Percentiles rank a stretch among this genome's conserved stretches.
Conservation (phyloP, 192 early-diverging fungal species). For the Backusella australiensis region DNA sequence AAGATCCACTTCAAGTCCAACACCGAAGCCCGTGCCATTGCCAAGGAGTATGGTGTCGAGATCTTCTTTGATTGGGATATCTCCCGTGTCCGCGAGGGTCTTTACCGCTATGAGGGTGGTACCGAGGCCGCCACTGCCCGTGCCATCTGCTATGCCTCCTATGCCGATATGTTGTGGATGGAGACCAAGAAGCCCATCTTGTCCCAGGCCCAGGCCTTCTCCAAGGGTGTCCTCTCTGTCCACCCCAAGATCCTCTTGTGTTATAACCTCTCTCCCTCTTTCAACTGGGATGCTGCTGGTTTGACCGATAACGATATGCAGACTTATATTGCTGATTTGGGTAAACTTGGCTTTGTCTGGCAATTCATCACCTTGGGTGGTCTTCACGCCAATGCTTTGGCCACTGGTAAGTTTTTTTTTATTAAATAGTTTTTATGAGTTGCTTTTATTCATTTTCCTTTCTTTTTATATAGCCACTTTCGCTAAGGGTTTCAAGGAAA, state of each 20-base stretch:
- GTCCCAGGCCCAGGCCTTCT: constrained; percentile 89
- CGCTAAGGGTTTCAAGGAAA: constrained; percentile 81
- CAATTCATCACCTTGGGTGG: constrained; percentile 98
- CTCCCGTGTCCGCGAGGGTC: constrained; percentile 91
- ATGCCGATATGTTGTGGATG: constrained; percentile 96
- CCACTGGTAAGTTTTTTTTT: constrained; percentile 48
- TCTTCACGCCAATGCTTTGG: constrained; percentile 91
- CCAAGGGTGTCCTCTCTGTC: constrained; percentile 77
- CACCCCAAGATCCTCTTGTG: constrained; percentile 87
- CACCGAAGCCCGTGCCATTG: constrained; percentile 76
- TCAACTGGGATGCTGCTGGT: constrained; percentile 97
- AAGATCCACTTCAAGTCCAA: constrained; percentile 72
- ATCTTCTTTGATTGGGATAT: constrained; percentile 88
- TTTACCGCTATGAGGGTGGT: constrained; percentile 96
- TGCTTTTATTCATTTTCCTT: not conserved
- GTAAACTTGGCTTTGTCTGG: constrained; percentile 92
- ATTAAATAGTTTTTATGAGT: not conserved
- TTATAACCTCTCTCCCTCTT: constrained; percentile 97
- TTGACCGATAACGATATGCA: constrained; percentile 90
- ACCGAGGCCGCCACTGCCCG: constrained; percentile 89
- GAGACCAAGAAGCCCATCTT: constrained; percentile 96
- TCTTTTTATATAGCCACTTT: constrained; percentile 52
- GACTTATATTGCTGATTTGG: constrained; percentile 79
- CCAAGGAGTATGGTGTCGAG: constrained; percentile 75
- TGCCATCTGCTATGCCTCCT: constrained; percentile 80